Evolutionary conservation across 2,329 filamentous ascomycete genomes (phyloP), one percentile per base, ranked within the genome.

Genomic region (Calonectria pseudoreteaudii): DNA sequence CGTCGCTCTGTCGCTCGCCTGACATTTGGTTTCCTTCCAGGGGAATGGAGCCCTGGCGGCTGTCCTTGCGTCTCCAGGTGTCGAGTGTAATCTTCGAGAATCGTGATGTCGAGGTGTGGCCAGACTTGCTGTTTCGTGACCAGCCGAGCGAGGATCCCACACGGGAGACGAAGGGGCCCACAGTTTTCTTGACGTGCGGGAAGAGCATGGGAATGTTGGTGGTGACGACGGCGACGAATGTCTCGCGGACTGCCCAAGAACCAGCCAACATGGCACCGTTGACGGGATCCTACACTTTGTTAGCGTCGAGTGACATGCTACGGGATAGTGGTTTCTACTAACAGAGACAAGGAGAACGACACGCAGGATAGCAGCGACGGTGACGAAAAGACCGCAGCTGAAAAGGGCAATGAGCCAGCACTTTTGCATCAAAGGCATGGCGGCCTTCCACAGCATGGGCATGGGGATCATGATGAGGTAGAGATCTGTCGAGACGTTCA

Each of bases 391-490:
- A 0, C 85, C 85, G 14, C 84, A 84, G 6, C 84, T 83, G 34
- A 87, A 86, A 3, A 87, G 80, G 6, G 84, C 69, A 18, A 84
- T 84, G 52, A 86, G 81, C 0, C 84, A 84, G 18, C 83, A 75
- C 72, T 87, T 87, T 74, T 86, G 86, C 7, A 75, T 47, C 14
- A 80, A 78, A 11, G 79, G 82, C 75, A 87, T 80, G 10, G 75
- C 83, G 5, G 84, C 83, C 66, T 81, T 80, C 82, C 84, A 87
- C 1, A 86, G 82, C 82, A 91, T 89, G 1, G 90, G 90, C 6
- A 91, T 83, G 0, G 90, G 90, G 47, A 92, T 91, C 34, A 87
- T 86, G 70, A 92, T 88, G 20, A 92, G 84, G 75, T 92, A 92
- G 1, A 91, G 66, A 75, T 92, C 91, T 4, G 90, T 92, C 1